Evolutionary conservation across 805 yeast species (phyloP).

Genomic region (Isabelozyma rhagii): DNA sequence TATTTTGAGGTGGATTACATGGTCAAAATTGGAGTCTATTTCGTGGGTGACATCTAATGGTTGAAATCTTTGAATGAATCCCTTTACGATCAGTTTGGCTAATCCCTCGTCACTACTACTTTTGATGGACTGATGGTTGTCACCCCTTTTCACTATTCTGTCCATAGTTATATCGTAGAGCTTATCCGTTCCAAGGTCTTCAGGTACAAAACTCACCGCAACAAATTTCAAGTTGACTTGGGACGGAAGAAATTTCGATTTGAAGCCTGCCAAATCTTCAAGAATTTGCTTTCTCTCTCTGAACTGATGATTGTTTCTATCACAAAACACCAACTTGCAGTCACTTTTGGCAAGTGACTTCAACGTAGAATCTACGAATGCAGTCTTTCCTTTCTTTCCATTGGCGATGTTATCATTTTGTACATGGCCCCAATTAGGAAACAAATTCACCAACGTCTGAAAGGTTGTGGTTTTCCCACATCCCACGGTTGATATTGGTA

Average conservation of each 20-base stretch:
- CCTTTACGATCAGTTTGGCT: constrained; percentile 64
- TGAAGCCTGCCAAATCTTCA: constrained; percentile 43
- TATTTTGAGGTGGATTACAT: constrained; percentile 56
- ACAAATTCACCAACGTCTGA: constrained; percentile 52
- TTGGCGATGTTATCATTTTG: constrained; percentile 71
- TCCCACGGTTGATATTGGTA: constrained; percentile 88
- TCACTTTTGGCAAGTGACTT: constrained; percentile 24
- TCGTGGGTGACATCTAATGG: constrained; percentile 40
- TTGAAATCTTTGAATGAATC: constrained; percentile 70
- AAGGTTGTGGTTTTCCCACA: constrained; percentile 92
- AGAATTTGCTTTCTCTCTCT: constrained; percentile 70
- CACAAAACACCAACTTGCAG: constrained; percentile 57
- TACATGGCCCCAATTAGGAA: constrained; percentile 63
- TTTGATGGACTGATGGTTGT: constrained; percentile 83
- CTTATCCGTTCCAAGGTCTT: constrained; percentile 18
- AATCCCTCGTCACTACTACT: constrained; percentile 44
- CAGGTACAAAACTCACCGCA: constrained; percentile 63
- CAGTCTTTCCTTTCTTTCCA: constrained; percentile 43
- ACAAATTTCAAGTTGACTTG: constrained; percentile 49
- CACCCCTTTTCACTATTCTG: constrained; percentile 71
- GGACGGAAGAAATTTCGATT: constrained; percentile 39
- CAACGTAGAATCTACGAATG: constrained; percentile 47
- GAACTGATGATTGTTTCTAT: constrained; percentile 75
- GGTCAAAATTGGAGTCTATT: constrained; percentile 71
- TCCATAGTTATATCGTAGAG: constrained; percentile 52